Percentiles rank a stretch among this genome's conserved stretches.
Conservation (phyloP, 306 rosid species). For the Hippophae tibetana region DNA sequence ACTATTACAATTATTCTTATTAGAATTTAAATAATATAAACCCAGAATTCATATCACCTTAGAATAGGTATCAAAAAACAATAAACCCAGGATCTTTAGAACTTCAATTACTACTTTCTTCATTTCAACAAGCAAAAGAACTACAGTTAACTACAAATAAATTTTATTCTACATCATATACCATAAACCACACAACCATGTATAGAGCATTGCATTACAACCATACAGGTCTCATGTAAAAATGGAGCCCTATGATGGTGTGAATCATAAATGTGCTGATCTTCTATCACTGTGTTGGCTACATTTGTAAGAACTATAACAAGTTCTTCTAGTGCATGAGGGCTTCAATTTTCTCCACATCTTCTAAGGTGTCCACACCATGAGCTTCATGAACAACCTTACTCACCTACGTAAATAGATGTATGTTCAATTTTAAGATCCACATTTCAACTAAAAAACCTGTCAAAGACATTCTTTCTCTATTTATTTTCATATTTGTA, state of each 20-base stretch:
- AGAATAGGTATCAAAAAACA: no score
- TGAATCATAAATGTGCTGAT: not conserved
- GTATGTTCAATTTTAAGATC: not conserved
- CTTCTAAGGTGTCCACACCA: slow-evolving; percentile 88
- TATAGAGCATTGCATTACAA: not conserved
- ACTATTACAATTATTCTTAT: no score
- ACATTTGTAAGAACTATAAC: no score
- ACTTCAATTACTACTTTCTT: no score
- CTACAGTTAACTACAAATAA: no score
- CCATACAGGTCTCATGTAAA: not conserved
- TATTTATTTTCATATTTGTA: not conserved
- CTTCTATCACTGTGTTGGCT: not conserved
- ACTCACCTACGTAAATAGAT: slow-evolving; percentile 47
- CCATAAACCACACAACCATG: not conserved
- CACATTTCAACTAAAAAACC: not conserved
- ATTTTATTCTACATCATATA: not conserved
- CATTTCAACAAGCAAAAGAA: no score
- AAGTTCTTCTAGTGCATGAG: no score
- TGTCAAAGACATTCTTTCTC: not conserved
- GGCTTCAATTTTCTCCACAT: no score
- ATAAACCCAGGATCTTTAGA: no score
- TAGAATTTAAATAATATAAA: no score
- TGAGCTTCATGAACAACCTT: slow-evolving; percentile 91
- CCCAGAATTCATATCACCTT: no score
- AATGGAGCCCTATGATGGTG: not conserved